Evolutionary conservation across 2,329 filamentous ascomycete genomes (phyloP), one percentile per base, ranked within the genome.

Genomic region (Cordyceps cicadae): DNA sequence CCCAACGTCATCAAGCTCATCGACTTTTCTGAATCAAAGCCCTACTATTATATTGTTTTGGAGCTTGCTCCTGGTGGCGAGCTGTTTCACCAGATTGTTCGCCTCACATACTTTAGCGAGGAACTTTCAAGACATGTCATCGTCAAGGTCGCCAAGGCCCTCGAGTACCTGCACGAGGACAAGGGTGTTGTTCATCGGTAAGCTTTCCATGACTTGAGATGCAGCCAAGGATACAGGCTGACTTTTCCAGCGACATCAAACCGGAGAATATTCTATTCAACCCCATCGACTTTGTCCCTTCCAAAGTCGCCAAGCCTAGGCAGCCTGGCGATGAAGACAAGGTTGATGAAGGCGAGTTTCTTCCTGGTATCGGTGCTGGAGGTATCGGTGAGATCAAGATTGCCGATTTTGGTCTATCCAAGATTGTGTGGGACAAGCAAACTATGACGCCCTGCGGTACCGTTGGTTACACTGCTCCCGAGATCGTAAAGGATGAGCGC

Each of bases 391-490:
- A 83, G 65, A 96, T 99, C 77, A 97, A 99, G 80, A 93, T 99
- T 73, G 94, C 94, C 71, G 94, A 99, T 71, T 99, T 99, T 71
- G 94, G 94, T 59, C 80, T 99, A 11, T 97, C 93, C 64, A 99
- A 99, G 77, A 89, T 99, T 66, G 91, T 99, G 17, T 99, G 94
- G 94, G 94, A 97, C 69, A 94, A 86, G 67, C 90, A 96, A 71
- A 99, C 94, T 11, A 97, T 97, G 90, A 99, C 94, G 3, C 94
- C 94, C n/a, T 99, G 94, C 73, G 94, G 94, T 62, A 99, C 94
- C 0, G 94, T 97, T 61, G 94, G 94, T 49, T 99, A 99, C 76
- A 97, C 94, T 4, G 94, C 94, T 3, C 94, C 94, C 8, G 94
- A 99, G 72, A 99, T 99, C 64, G 94, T 99, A 72, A 97, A 97